Conservation (phyloP, 345 rosid genomes). For the Hevea brasiliensis region DNA sequence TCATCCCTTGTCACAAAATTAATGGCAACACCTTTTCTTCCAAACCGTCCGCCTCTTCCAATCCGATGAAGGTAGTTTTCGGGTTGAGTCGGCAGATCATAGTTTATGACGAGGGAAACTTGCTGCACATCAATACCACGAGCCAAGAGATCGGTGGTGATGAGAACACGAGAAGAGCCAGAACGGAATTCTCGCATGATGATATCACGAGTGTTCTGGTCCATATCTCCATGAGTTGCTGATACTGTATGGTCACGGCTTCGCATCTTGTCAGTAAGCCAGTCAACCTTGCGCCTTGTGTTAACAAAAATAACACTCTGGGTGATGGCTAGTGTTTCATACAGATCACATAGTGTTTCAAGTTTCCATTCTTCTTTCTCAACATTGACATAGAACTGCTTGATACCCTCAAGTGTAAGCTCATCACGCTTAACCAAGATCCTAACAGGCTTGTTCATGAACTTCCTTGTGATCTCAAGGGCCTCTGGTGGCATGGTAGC, state of each 20-base stretch:
- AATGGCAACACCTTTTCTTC: conserved; percentile 54
- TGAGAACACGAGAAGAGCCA: conserved; percentile 53
- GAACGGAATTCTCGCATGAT: conserved; percentile 55
- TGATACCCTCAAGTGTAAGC: conserved; percentile 36
- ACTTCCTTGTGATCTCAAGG: conserved; percentile 35
- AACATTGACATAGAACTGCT: conserved; percentile 32
- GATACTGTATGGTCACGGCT: conserved; percentile 35
- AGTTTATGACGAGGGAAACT: conserved; percentile 52
- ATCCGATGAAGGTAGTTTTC: conserved; percentile 58
- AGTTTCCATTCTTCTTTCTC: conserved; percentile 34
- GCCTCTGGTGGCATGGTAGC: conserved; percentile 40
- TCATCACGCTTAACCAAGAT: conserved; percentile 37
- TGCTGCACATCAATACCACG: conserved; percentile 60
- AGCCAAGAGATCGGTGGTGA: conserved; percentile 51
- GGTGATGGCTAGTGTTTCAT: conserved; percentile 34
- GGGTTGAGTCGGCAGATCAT: conserved; percentile 52
- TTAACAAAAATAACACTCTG: conserved; percentile 37
- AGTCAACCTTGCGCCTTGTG: conserved; percentile 36
- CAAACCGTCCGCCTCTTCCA: conserved; percentile 52
- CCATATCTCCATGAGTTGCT: conserved; percentile 41
- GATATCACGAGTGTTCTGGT: conserved; percentile 54
- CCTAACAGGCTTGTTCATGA: conserved; percentile 40
- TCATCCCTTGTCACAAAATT: conserved; percentile 46
- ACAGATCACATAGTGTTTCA: conserved; percentile 32
- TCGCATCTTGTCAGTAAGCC: conserved; percentile 39